Conservation (phyloP, 495 filamentous ascomycete species). For the Lophium mytilinum region DNA sequence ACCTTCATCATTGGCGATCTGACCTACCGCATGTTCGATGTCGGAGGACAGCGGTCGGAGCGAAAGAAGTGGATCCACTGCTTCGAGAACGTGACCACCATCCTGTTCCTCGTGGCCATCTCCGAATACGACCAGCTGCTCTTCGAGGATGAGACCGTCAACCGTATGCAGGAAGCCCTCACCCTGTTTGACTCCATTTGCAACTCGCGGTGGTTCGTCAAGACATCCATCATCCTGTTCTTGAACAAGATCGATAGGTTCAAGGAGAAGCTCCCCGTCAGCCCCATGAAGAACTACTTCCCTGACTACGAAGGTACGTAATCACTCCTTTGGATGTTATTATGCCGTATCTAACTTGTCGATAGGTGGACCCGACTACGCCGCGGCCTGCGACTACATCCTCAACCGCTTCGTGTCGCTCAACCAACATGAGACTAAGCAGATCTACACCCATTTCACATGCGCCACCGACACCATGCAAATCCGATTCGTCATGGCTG, state of each 20-base stretch:
- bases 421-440: conserved; percentile 98
- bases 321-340: not conserved
- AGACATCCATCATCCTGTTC: conserved; percentile 93
- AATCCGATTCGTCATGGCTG: conserved; percentile 99
- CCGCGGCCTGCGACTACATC: conserved; percentile 91
- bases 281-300: conserved; percentile 84
- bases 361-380: conserved; percentile 74
- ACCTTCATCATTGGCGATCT: conserved; percentile 89
- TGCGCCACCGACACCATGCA: conserved; percentile 94
- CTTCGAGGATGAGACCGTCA: conserved; percentile 95
- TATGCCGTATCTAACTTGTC: conserved; percentile 3
- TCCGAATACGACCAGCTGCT: conserved; percentile 96
- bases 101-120: conserved; percentile 91
- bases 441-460: conserved; percentile 99
- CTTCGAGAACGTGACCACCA: conserved; percentile 91
- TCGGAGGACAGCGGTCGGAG: conserved; percentile 93
- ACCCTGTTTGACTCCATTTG: conserved; percentile 97
- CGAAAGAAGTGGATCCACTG: conserved; percentile 99
- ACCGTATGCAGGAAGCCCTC: conserved; percentile 99
- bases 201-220: conserved; percentile 96
- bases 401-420: conserved; percentile 93
- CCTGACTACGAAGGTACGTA: conserved; percentile 62
- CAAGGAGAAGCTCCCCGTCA: conserved; percentile 70
- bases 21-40: conserved; percentile 98
- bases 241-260: conserved; percentile 99